Evolutionary conservation across 148 eudicot species (phyloP).

Genomic region (Amaranthus palmeri): DNA sequence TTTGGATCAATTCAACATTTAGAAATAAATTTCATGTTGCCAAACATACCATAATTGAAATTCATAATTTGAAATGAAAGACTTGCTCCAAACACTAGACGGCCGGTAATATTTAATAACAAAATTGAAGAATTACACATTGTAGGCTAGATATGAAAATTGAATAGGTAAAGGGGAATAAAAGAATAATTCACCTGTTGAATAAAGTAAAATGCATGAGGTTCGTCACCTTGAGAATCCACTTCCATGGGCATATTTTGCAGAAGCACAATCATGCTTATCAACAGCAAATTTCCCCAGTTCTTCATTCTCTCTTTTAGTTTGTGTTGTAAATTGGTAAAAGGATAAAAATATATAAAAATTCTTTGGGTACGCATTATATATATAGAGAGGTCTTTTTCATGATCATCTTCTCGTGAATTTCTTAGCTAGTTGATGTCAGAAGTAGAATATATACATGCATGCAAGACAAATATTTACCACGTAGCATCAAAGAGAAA

Average conservation of each 20-base stretch:
- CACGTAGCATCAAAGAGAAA: too few species aligned
- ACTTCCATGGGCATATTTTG: not conserved
- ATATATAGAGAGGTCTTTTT: too few species aligned
- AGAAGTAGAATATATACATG: too few species aligned
- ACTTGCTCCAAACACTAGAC: too few species aligned
- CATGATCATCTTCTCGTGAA: too few species aligned
- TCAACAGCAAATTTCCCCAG: not conserved
- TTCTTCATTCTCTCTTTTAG: not conserved
- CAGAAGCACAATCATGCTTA: not conserved
- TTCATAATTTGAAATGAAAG: not conserved
- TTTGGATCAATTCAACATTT: too few species aligned
- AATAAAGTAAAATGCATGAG: not conserved
- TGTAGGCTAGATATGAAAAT: not conserved
- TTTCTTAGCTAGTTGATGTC: too few species aligned
- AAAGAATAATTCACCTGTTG: conserved; percentile 1
- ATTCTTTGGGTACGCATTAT: too few species aligned
- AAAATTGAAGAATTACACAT: too few species aligned
- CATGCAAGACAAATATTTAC: too few species aligned
- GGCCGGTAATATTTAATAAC: too few species aligned
- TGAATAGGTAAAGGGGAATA: not conserved
- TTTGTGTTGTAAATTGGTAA: not conserved
- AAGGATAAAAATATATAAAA: not conserved
- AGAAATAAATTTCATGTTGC: too few species aligned
- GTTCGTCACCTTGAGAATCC: not conserved
- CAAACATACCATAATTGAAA: not conserved